Base-by-base conservation (phyloP, 108 stramenopile species). In the Cyclotella atomus region DNA sequence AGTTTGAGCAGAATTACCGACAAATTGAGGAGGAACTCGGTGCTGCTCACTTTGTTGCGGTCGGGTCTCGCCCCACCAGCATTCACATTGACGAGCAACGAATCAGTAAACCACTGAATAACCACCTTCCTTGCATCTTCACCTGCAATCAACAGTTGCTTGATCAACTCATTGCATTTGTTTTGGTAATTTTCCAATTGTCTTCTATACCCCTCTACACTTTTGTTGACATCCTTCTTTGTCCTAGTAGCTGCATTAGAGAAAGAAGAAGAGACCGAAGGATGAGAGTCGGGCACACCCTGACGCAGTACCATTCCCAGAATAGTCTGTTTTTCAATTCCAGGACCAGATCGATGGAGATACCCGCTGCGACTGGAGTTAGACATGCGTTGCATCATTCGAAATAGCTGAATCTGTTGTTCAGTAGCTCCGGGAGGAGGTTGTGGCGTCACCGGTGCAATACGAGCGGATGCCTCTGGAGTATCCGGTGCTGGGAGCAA, bases 51-150 rank as follows among this genome's bases (percentile, higher is more conserved):
- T 76, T 96, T 96, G 64, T 75, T 71, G 24, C 66, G 57, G 76
- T 96, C 95, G 12, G 87, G 89, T 55, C 89, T 75, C 55, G 88
- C 84, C 16, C 83, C 95, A 23, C 81, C 81, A 0, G 95, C 92
- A 54, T 84, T 83, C 35, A 71, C 68, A 76, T 96, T 96, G 55
- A 96, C 84, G 28, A 91, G 57, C 32, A 92, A 68, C 15, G 89
- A 88, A 80, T 96, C 95, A 19, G 60, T 75, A 69, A 93, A 84
- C 95, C 95, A 96, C 68, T 87, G 60, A 76, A 95, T 76, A 3
- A 88, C 85, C 47, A 65, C 75, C 9, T 68, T 61, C 4, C 88
- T 73, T 10, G 89, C 61, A 6, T 83, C 84, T 15, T 87, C 79
- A 20, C 92, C 92, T 16, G 86, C 87, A 70, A 88, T 87, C 74